Evolutionary conservation across 345 rosid species (phyloP), one percentile per base, ranked within the genome.

Genomic region (Draba incana): DNA sequence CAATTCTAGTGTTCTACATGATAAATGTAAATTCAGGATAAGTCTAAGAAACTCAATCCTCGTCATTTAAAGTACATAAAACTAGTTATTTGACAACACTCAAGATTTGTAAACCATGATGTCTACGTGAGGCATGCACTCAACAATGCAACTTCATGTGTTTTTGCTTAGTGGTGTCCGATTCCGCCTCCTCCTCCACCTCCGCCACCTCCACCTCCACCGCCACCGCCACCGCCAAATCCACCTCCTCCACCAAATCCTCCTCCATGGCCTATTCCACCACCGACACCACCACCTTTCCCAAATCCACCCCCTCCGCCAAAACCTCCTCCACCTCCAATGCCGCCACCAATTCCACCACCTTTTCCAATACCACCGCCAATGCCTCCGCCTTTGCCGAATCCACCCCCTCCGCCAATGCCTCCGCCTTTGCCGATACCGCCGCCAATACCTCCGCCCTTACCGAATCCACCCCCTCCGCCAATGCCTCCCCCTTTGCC

Each of bases 301-400:
- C 55, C 48, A 48, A 64, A 64, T 2, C 46, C 54, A 10, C 42
- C 64, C 0, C 69, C 48, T 11, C 35, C 64, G 1, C 44, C 43
- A 11, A 52, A 30, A 0, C 70, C 72, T 14, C 58, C 58, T 1
- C 70, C 70, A 1, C 46, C 28, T 0, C 76, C 76, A 2, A 42
- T 5, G 2, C 61, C 61, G 4, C 55, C 45, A 1, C 66, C 66
- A 5, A 27, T 62, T 1, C 54, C 66, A 0, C 72, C 55, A 0
- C 80, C 80, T 3, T 67, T 75, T 0, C 80, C 81, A 37, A 72
- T 2, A 2, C 78, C 74, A 0, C 79, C 79, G 0, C 73, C 73
- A 25, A 42, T 15, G 0, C 20, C 20, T 20, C 20, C 20, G 20
- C 20, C 20, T 20, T 20, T 20, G 20, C 20, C 20, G 20, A 20